Evolutionary conservation across 768 basidiomycete genomes (phyloP), one percentile per base, ranked within the genome.

Genomic region (Phlebiopsis flavidoalba): DNA sequence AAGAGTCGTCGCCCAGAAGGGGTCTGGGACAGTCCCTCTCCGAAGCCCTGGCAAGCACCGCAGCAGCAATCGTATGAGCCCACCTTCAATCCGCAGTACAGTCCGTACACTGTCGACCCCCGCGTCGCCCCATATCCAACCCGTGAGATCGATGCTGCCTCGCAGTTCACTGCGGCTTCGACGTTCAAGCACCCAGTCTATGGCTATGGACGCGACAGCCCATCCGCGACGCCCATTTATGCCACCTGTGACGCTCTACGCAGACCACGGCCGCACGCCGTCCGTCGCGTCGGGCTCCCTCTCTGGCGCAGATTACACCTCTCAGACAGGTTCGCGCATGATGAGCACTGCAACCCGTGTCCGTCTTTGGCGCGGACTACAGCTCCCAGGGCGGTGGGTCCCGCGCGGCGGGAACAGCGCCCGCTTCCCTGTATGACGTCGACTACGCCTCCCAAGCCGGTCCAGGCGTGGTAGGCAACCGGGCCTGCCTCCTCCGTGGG

Each of bases 151-250:
- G 59, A 48, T 22, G 53, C 52, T 10, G 55, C 55, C 7, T 21
- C 40, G 12, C 58, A 14, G 10, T 14, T 31, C 5, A 59, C 48
- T 37, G 31, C 47, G 33, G 61, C 64, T 14, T 58, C 66, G 1
- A 58, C 56, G 56, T 61, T 63, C 12, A 63, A 58, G 12, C 57
- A 64, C 14, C 60, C 66, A n/a, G 60, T 17, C 17, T 53, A 53
- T 11, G 19, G 52, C 0, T 31, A 31, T 31, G 26, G 59, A 43
- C 62, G 53, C 15, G 61, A 63, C n/a, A 57, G 57, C 6, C 59
- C 64, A 1, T 55, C 59, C 17, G 59, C 46, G 48, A 61, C 61
- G 10, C 63, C n/a, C 60, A 22, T 62, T 63, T 40, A 66, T 63
- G 54, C 57, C 52, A 26, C 53, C 63, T 52, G 59, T 61, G 36